Percentiles rank a stretch among this genome's conserved stretches.
These are phyloP conservation scores for Dentipellis sp. DNA, from an alignment of 768 basidiomycete genomes.

Conservation along the genomic window DNA sequence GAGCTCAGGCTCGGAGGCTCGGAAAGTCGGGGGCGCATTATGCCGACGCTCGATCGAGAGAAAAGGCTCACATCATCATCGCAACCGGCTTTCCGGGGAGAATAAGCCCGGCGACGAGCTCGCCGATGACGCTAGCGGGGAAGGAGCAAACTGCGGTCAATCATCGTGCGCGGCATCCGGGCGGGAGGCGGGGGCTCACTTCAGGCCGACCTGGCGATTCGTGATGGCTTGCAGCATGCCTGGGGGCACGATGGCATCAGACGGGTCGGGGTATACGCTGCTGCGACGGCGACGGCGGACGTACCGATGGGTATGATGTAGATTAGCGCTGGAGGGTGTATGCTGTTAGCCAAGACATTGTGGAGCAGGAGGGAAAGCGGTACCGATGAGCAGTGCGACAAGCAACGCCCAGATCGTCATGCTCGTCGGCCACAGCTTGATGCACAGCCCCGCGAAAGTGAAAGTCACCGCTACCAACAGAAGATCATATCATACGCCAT, in stretches of 20 bases:
- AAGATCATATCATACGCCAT: not conserved
- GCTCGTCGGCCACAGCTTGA: slow-evolving; percentile 52
- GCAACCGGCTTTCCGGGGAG: slow-evolving; percentile 58
- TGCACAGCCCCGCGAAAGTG: slow-evolving; percentile 48
- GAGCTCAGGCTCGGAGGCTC: no score
- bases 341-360: not conserved
- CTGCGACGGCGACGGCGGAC: slow-evolving; percentile 23
- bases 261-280: slow-evolving; percentile 14
- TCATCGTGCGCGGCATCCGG: slow-evolving; percentile 9
- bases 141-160: not conserved
- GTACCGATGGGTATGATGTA: slow-evolving; percentile 70
- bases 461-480: slow-evolving; percentile 37
- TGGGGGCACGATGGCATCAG: slow-evolving; percentile 12
- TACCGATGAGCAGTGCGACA: slow-evolving; percentile 35
- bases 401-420: slow-evolving; percentile 61
- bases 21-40: no score
- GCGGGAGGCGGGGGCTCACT: slow-evolving; percentile 15
- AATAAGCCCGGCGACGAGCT: slow-evolving; percentile 56
- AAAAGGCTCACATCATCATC: slow-evolving; percentile 53
- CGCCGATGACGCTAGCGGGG: slow-evolving; percentile 50
- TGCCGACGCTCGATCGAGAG: not conserved
- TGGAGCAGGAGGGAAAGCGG: not conserved
- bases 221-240: slow-evolving; percentile 71
- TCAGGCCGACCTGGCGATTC: slow-evolving; percentile 61
- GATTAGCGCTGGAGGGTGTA: slow-evolving; percentile 26